Percentiles rank a stretch among this genome's conserved stretches.
These are phyloP conservation scores for Vigna hirtella DNA, from an alignment of 306 rosid genomes.

Conservation along the genomic window DNA sequence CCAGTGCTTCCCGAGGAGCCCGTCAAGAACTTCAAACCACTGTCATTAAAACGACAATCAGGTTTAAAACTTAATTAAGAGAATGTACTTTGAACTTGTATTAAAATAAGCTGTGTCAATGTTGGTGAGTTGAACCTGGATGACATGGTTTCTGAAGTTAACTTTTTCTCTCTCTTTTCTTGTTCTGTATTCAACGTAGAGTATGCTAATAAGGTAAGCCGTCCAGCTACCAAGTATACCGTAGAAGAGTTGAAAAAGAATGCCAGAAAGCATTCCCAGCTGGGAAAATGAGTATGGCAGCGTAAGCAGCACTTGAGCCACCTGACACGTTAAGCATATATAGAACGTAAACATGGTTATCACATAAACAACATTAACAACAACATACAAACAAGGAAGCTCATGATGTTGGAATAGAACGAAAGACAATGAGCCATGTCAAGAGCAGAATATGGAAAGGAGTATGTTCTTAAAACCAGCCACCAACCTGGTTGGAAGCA, in stretches of 20 bases:
- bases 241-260: slow-evolving; percentile 88
- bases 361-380: neutral
- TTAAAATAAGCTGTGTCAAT: neutral
- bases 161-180: slow-evolving; percentile 95
- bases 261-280: slow-evolving; percentile 92
- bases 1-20: slow-evolving; percentile 96
- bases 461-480: slow-evolving; percentile 38
- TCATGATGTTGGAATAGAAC: neutral
- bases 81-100: neutral
- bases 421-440: neutral
- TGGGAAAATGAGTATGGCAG: slow-evolving; percentile 97
- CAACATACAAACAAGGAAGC: neutral
- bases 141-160: slow-evolving; percentile 96
- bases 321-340: slow-evolving; percentile 53
- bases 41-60: slow-evolving; percentile 19
- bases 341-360: neutral
- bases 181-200: slow-evolving; percentile 93
- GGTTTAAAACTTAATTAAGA: neutral
- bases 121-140: slow-evolving; percentile 60
- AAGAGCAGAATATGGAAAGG: slow-evolving; percentile 2
- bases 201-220: slow-evolving; percentile 90
- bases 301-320: slow-evolving; percentile 97
- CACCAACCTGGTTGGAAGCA: slow-evolving; percentile 93
- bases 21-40: slow-evolving; percentile 99
- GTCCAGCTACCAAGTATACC: slow-evolving; percentile 98